Percentiles rank a stretch among this genome's conserved stretches.
Evolutionary conservation across 2,329 filamentous ascomycete genomes (phyloP).

Genomic region (Pleurostoma richardsiae): DNA sequence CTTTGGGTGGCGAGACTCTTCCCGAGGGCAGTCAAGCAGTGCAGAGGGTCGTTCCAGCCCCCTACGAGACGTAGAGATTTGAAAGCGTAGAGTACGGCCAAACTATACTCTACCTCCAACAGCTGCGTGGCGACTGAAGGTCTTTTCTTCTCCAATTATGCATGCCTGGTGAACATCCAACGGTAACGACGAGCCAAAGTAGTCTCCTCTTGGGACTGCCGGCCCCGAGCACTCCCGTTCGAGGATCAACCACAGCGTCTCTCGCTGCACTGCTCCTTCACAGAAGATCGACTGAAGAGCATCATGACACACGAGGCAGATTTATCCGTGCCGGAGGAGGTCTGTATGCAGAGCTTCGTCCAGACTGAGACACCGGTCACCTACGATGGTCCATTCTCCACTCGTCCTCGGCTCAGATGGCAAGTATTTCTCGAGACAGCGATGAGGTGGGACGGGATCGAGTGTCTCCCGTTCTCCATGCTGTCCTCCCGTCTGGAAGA

Average conservation of each 20-base stretch:
- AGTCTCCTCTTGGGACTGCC: background rate
- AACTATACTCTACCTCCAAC: background rate
- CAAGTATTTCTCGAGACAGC: conserved; percentile 3
- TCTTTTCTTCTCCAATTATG: background rate
- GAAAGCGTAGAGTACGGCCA: background rate
- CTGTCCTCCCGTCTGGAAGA: background rate
- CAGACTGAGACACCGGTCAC: conserved; percentile 13
- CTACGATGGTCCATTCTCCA: conserved; percentile 13
- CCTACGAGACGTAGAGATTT: background rate
- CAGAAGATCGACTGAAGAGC: conserved; percentile 11
- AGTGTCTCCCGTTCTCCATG: background rate
- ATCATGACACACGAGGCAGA: conserved; percentile 19
- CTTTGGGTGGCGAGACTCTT: background rate
- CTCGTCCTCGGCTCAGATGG: conserved; percentile 1
- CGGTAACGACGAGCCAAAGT: background rate
- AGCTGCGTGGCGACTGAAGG: background rate
- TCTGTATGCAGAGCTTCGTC: conserved; percentile 13
- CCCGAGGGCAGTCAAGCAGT: background rate
- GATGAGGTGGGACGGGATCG: background rate
- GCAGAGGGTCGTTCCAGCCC: background rate
- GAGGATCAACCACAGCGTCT: background rate
- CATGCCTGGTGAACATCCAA: background rate
- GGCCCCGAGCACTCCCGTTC: background rate
- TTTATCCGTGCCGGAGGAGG: conserved; percentile 16
- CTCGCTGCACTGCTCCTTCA: background rate